phyloP scores from a whole-genome alignment of 192 early-diverging fungal genomes.

The Podila horticola region DNA sequence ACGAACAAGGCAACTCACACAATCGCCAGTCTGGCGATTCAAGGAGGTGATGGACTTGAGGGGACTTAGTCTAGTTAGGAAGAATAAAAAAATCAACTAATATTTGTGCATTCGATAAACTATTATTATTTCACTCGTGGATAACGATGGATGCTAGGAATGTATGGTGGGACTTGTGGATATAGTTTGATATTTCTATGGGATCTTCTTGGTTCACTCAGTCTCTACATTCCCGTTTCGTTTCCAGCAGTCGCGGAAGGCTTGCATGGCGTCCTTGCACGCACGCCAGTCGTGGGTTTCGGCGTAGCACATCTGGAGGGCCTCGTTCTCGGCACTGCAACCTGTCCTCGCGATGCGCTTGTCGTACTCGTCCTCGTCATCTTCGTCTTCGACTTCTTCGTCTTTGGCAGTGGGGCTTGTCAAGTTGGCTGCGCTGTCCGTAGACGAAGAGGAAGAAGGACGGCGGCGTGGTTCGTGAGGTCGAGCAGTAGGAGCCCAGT shows the following conservation, averaged over 20 bases:
- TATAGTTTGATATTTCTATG: background rate
- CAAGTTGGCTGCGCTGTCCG: background rate
- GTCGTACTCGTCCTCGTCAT: conserved; percentile 85
- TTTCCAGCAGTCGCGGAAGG: conserved; percentile 83
- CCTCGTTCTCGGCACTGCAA: conserved; percentile 84
- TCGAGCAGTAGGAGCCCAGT: conserved; percentile 41
- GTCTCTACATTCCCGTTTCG: conserved; percentile 48
- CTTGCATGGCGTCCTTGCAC: conserved; percentile 80
- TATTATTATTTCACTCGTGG: too few species aligned
- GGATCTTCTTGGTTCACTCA: conserved; percentile 7
- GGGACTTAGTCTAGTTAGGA: too few species aligned
- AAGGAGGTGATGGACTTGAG: background rate
- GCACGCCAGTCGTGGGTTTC: conserved; percentile 90
- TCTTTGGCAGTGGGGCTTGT: background rate
- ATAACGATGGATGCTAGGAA: too few species aligned
- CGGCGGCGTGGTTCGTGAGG: conserved; percentile 23
- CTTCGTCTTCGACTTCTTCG: conserved; percentile 37
- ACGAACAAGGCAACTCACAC: background rate
- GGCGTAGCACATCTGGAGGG: conserved; percentile 83
- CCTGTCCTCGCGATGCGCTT: conserved; percentile 81
- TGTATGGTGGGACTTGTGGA: background rate
- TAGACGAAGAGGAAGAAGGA: background rate
- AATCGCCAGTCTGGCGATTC: background rate
- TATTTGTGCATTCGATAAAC: too few species aligned
- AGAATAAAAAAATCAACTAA: too few species aligned